Base-by-base conservation (phyloP, 352 stramenopile genomes). In the Phytophthora podocarpi region DNA sequence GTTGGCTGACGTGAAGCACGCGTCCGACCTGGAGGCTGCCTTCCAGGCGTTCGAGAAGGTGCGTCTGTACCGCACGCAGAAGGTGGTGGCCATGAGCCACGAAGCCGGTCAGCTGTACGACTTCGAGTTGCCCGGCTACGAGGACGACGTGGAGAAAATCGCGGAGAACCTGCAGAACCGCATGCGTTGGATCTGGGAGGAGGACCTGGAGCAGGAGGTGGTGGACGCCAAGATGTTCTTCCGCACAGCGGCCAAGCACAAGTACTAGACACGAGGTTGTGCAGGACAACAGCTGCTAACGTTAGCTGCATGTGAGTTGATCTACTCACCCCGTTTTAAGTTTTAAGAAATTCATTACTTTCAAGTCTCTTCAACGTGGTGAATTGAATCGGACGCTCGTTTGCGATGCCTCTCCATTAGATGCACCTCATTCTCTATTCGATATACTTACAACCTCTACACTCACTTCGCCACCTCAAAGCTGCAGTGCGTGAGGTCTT, bases 31-130 rank as follows among this genome's bases (percentile, higher is more conserved):
- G 9, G 41, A 66, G n/a, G 55, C 50, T 4, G 67, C 67, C 7
- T 75, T 75, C 40, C 49, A 58, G 20, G 67, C 67, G 0, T 72
- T 75, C 26, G 67, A 75, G 45, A 75, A 71, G 61, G 67, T 75
- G 56, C 67, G 67, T 40, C 39, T 75, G 49, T 75, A 71, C 30
- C 67, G 67, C 49, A 72, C 67, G 45, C 55, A 71, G 55, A 75
- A 75, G 52, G 50, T 69, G 32, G 64, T 69, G 30, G 24, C 52
- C 36, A 56, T 26, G 46, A 72, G 67, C 27, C 42, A 75, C 46
- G 61, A 75, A 43, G 67, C 67, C 1, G 67, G 67, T 18, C 37
- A 71, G 37, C 32, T 75, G 8, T 75, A 73, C 36, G 64, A 73
- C 40, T 66, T 69, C n/a, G 64, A 73, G 47, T 40, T 73, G 15